Base-by-base conservation (phyloP, 2,329 filamentous ascomycete species). In the Aspergillus luchuensis region DNA sequence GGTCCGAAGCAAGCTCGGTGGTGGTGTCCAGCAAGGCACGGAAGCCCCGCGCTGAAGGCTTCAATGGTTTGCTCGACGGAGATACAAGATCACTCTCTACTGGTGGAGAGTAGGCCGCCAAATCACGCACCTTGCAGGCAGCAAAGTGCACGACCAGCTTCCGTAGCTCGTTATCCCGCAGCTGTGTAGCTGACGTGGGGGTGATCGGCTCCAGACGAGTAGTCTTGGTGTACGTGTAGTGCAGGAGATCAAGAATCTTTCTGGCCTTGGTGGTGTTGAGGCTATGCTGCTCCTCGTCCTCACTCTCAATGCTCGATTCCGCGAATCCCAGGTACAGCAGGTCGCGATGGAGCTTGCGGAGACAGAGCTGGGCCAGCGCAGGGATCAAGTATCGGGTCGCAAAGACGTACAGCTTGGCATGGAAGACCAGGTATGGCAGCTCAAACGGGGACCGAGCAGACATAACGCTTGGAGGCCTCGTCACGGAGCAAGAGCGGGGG, bases 351-450 rank as follows among this genome's bases (percentile, higher is more conserved):
- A 79, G 66, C 63, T 78, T 78, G 52, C 72, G 71, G 5, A 79
- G 72, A 62, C 75, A 76, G 33, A 78, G 69, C 57, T 78, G 74
- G 2, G 75, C 75, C 25, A 79, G 71, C 13, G 72, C 72, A 3
- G 75, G 73, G 58, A 79, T 76, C 47, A 78, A 66, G 65, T 76
- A 79, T 52, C 74, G 74, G 2, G 75, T 76, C n/a, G 76, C 76
- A 57, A 79, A 78, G 59, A 78, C 73, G 61, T 79, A 78, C 49
- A 79, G 61, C 66, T 79, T 78, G n/a, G 77, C 77, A 45, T 79
- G 77, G 66, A 78, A 78, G 41, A 76, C 69, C 28, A 78, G 70
- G 58, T 79, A 78, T 4, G 76, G 76, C 11, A 75, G 67, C 13
- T 72, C 71, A 15, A 65, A 61, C 2, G 57, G 47, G n/a, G 48